phyloP scores from a whole-genome alignment of 2,329 filamentous ascomycete species.

The Fusarium camptoceras region DNA sequence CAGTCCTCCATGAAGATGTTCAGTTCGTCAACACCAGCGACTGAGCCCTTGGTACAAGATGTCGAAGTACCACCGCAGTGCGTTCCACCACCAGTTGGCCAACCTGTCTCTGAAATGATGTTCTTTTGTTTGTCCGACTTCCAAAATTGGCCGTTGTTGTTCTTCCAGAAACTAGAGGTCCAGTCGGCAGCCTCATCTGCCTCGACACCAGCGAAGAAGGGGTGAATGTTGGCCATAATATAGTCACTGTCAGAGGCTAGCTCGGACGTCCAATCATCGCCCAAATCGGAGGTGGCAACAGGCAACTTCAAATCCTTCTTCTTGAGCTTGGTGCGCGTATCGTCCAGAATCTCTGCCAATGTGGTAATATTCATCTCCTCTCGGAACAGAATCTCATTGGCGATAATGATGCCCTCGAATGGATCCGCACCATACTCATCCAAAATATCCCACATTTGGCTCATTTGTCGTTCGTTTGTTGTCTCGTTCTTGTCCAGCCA shows the following conservation, averaged over 20 bases:
- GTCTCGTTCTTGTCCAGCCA: conserved; percentile 89
- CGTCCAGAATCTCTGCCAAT: conserved; percentile 72
- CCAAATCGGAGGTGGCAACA: conserved; percentile 88
- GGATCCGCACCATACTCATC: conserved; percentile 73
- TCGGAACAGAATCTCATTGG: conserved; percentile 83
- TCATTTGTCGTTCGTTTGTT: conserved; percentile 84
- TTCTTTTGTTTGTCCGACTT: conserved; percentile 73
- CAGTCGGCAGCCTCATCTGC: conserved; percentile 77
- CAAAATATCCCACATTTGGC: conserved; percentile 86
- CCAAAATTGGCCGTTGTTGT: conserved; percentile 74
- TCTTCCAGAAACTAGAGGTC: conserved; percentile 86
- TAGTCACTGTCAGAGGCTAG: conserved; percentile 81
- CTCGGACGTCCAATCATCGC: conserved; percentile 82
- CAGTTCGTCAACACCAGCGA: conserved; percentile 83
- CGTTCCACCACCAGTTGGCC: conserved; percentile 86
- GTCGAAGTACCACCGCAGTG: conserved; percentile 69
- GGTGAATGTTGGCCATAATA: conserved; percentile 97
- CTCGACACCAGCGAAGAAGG: conserved; percentile 87
- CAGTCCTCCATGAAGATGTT: conserved; percentile 89
- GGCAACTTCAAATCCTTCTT: conserved; percentile 75
- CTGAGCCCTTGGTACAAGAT: conserved; percentile 73
- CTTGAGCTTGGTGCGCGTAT: conserved; percentile 79
- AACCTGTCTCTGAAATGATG: conserved; percentile 91
- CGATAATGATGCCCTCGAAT: conserved; percentile 85
- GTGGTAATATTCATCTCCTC: conserved; percentile 75